Base-by-base conservation (phyloP, 1,284 basidiomycete genomes). In the Cutaneotrichosporon sp. region DNA sequence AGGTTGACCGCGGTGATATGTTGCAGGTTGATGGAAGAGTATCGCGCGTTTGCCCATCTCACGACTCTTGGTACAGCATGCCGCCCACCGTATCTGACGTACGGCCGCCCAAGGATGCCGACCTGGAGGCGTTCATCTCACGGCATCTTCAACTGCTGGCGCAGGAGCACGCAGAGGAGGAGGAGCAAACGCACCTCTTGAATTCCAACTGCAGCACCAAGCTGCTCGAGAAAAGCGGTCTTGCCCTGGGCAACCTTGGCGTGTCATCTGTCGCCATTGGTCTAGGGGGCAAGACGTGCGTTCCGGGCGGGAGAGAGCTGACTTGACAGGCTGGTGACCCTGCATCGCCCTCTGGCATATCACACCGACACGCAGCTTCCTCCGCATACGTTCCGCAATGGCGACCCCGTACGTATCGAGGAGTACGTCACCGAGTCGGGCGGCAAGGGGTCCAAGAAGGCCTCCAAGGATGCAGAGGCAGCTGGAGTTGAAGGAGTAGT, bases 261-360 rank as follows among this genome's bases (percentile, higher is more conserved):
- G 78, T 91, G 1, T 79, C 81, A 1, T 80, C 79, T 18, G 79
- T 91, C 21, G 83, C 81, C 44, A 80, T 94, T 23, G 92, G 91
- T 1, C 78, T 96, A 2, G 92, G 91, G 23, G 91, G 90, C 21
- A 94, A 93, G 78, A 90, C 84, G 87, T 93, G 69, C 66, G 81
- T 76, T 18, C 21, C 12, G n/a, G 14, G 8, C 4, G 7, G 2
- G 33, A 1, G 17, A 2, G 17, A 4, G 33, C 49, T 56, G 45
- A 52, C 37, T 14, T 10, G 3, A 1, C 61, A 92, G 89, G 51
- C 76, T 96, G 49, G 81, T 96, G 40, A 90, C 94, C 73, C 77
- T 97, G 14, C 87, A 91, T 67, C 78, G 90, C 55, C 88, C 91
- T 0, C 76, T 83, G 5, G 90, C 88, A 14, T 88, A 89, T 65